These are phyloP conservation scores for Cryptococcus sp. DNA, from an alignment of 1,284 basidiomycete genomes.

Conservation along the genomic window DNA sequence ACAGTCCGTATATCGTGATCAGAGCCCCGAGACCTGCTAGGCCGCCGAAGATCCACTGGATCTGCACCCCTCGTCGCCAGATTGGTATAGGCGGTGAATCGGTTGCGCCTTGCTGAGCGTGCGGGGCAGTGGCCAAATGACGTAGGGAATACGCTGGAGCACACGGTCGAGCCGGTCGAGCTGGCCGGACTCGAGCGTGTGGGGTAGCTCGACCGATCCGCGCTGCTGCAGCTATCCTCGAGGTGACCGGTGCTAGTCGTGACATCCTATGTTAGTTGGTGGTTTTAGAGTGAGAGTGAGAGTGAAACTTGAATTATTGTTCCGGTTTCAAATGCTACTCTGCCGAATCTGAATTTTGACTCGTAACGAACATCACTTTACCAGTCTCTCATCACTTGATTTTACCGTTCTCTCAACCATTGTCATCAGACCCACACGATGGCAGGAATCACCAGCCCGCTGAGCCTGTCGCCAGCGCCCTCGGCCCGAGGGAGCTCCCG, in stretches of 20 bases:
- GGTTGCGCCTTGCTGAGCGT: too few relatives aligned
- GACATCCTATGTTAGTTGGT: not conserved
- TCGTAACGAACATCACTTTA: constrained; percentile 4
- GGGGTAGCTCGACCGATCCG: not conserved
- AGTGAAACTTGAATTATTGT: not conserved
- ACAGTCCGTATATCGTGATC: constrained; percentile 52
- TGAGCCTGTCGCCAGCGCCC: constrained; percentile 18
- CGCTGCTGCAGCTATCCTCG: not conserved
- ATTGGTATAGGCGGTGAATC: not conserved
- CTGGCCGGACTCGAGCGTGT: too few relatives aligned
- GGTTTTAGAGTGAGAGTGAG: not conserved
- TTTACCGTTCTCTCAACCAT: not conserved
- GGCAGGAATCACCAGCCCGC: constrained; percentile 16
- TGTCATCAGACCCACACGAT: not conserved
- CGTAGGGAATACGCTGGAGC: too few relatives aligned
- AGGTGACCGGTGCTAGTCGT: not conserved
- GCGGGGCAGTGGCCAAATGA: too few relatives aligned
- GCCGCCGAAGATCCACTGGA: constrained; percentile 41
- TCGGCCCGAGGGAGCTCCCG: constrained; percentile 7
- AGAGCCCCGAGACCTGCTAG: constrained; percentile 47
- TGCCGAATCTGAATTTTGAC: not conserved
- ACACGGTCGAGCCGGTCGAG: too few relatives aligned
- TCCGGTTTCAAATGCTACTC: not conserved
- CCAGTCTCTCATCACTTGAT: not conserved
- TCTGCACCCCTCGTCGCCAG: constrained; percentile 12